phyloP scores from a whole-genome alignment of 169 alveolate species.

The Ichthyophthirius multifiliis region DNA sequence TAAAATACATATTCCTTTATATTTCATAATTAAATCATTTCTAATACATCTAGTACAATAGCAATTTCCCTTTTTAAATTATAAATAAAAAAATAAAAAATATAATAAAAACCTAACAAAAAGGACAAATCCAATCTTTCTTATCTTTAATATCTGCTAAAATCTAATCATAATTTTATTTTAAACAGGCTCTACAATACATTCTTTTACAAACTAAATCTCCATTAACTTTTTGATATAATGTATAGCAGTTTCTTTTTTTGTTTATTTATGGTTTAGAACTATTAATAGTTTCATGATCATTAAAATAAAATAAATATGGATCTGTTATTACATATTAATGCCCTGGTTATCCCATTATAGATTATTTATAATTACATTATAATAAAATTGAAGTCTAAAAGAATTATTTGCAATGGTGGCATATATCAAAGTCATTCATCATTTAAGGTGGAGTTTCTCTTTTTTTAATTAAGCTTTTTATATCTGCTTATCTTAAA shows the following conservation, averaged over 20 bases:
- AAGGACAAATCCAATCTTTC: conserved; percentile 37
- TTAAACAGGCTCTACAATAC: conserved; percentile 36
- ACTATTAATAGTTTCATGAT: neutral
- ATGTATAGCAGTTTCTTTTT: conserved; percentile 20
- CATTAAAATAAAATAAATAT: neutral
- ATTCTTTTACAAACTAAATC: conserved; percentile 35
- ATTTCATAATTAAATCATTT: conserved; percentile 26
- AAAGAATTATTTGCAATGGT: conserved; percentile 33
- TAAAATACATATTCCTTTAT: conserved; percentile 19
- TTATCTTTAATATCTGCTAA: conserved; percentile 2
- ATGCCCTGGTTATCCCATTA: conserved; percentile 18
- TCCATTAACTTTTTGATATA: conserved; percentile 23
- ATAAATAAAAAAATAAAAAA: neutral
- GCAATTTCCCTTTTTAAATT: conserved; percentile 15
- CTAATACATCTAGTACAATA: conserved; percentile 43
- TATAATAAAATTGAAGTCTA: conserved; percentile 13
- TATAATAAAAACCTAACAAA: conserved; percentile 16
- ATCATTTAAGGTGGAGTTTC: neutral
- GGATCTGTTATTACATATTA: neutral
- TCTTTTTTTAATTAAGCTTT: neutral
- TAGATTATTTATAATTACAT: conserved; percentile 27
- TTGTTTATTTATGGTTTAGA: conserved; percentile 8
- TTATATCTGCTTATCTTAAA: neutral
- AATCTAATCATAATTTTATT: conserved; percentile 22
- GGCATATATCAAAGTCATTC: conserved; percentile 24